Evolutionary conservation across 768 basidiomycete genomes (phyloP).

Genomic region (Paxillus ammoniavirescens): DNA sequence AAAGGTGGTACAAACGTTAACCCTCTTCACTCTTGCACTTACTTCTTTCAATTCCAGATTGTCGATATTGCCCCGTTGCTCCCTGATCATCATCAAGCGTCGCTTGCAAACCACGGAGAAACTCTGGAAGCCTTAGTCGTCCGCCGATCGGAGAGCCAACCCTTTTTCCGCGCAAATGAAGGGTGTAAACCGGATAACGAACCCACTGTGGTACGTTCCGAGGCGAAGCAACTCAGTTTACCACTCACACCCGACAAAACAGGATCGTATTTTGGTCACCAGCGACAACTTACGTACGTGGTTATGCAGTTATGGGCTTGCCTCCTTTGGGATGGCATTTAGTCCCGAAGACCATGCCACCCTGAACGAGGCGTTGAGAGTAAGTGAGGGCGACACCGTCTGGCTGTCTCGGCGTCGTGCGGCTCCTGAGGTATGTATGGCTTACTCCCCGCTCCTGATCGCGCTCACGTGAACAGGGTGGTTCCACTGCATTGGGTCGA

Average conservation of each 20-base stretch:
- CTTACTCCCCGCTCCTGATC: slow-evolving; percentile 1
- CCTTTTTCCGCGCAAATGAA: slow-evolving; percentile 30
- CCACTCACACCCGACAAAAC: slow-evolving; percentile 16
- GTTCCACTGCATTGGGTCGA: slow-evolving; percentile 79
- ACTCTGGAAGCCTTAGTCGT: slow-evolving; percentile 33
- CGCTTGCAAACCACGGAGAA: slow-evolving; percentile 25
- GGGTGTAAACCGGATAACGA: slow-evolving; percentile 15
- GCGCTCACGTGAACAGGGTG: slow-evolving; percentile 57
- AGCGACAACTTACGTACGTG: slow-evolving; percentile 44
- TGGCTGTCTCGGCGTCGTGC: slow-evolving; percentile 56
- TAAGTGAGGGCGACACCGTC: slow-evolving; percentile 52
- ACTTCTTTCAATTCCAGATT: slow-evolving; percentile 28
- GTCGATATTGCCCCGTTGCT: slow-evolving; percentile 32
- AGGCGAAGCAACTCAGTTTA: not conserved
- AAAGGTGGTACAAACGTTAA: slow-evolving; percentile 54
- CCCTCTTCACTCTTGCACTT: slow-evolving; percentile 6
- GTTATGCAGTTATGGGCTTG: slow-evolving; percentile 39
- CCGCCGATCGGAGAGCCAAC: slow-evolving; percentile 24
- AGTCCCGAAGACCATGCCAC: slow-evolving; percentile 26
- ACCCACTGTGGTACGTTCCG: slow-evolving; percentile 24
- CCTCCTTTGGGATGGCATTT: slow-evolving; percentile 20
- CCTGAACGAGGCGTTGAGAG: slow-evolving; percentile 41
- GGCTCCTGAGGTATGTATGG: slow-evolving; percentile 47
- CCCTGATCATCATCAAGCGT: slow-evolving; percentile 23
- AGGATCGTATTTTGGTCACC: slow-evolving; percentile 55